phyloP scores from a whole-genome alignment of 1,284 basidiomycete genomes.

The Boletus mariae region DNA sequence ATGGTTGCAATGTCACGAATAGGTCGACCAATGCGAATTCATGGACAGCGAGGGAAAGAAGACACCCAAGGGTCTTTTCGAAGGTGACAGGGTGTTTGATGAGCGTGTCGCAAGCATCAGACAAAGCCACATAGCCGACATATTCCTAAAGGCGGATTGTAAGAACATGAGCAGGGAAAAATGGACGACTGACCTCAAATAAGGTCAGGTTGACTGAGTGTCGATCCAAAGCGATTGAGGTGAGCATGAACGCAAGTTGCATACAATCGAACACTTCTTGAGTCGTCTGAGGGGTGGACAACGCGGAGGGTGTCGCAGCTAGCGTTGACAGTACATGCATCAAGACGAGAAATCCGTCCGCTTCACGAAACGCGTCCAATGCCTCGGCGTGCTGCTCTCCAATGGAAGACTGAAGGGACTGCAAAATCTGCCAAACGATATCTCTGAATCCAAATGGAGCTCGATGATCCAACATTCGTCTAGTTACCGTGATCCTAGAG shows the following conservation, averaged over 20 bases:
- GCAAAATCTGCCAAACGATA: conserved; percentile 45
- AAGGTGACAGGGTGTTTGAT: conserved; percentile 44
- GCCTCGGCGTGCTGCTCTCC: conserved; percentile 57
- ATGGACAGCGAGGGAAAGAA: conserved; percentile 59
- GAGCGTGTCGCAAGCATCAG: conserved; percentile 51
- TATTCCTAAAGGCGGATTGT: conserved; percentile 41
- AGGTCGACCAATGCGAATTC: conserved; percentile 55
- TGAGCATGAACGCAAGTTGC: conserved; percentile 55
- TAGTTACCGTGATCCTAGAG: conserved; percentile 24
- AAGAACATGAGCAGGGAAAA: background rate
- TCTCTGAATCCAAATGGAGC: conserved; percentile 1
- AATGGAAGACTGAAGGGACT: conserved; percentile 60
- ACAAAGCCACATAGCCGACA: conserved; percentile 63
- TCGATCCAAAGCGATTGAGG: conserved; percentile 59
- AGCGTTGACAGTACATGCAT: conserved; percentile 67
- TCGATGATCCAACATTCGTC: background rate
- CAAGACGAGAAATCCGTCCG: conserved; percentile 73
- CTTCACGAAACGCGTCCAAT: conserved; percentile 72
- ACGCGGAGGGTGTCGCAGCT: conserved; percentile 29
- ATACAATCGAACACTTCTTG: conserved; percentile 51
- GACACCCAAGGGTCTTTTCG: conserved; percentile 55
- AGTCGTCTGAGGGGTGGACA: conserved; percentile 39
- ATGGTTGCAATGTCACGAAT: conserved; percentile 44
- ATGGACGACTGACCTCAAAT: conserved; percentile 55
- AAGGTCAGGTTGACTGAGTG: conserved; percentile 56